Evolutionary conservation across 2,329 filamentous ascomycete species (phyloP).

Genomic region (Cladophialophora chaetospira): DNA sequence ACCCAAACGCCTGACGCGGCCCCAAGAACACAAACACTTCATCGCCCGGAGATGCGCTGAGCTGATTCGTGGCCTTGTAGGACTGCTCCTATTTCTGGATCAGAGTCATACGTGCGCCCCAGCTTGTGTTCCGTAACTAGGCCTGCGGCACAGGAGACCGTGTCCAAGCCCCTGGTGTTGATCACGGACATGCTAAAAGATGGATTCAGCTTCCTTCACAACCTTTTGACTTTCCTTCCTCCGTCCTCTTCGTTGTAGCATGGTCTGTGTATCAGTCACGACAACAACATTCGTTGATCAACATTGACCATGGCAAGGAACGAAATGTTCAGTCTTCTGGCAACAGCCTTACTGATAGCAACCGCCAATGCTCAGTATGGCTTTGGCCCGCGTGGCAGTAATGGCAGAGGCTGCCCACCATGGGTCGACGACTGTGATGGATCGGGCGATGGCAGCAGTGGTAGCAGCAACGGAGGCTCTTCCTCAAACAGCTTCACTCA

Average conservation of each 20-base stretch:
- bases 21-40: not conserved
- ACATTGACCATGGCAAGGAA: conserved; percentile 6
- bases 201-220: not conserved
- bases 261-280: not conserved
- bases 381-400: conserved; percentile 6
- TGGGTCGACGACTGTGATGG: conserved; percentile 8
- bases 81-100: conserved; percentile 1
- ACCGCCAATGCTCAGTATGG: conserved; percentile 14
- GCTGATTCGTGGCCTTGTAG: not conserved
- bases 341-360: conserved; percentile 10
- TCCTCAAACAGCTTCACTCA: conserved; percentile 5
- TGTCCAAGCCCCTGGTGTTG: not conserved
- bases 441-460: conserved; percentile 11
- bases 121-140: not conserved
- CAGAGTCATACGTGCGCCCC: not conserved
- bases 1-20: not conserved
- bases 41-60: not conserved
- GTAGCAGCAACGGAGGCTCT: conserved; percentile 6
- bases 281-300: not conserved
- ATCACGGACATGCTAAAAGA: not conserved
- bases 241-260: not conserved
- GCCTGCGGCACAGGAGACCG: not conserved
- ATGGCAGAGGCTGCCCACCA: conserved; percentile 11
- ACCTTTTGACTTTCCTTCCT: not conserved
- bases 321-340: conserved; percentile 2